Percentiles rank a stretch among this genome's conserved stretches.
Conservation (phyloP, 148 eudicot species). For the Camellia japonica region DNA sequence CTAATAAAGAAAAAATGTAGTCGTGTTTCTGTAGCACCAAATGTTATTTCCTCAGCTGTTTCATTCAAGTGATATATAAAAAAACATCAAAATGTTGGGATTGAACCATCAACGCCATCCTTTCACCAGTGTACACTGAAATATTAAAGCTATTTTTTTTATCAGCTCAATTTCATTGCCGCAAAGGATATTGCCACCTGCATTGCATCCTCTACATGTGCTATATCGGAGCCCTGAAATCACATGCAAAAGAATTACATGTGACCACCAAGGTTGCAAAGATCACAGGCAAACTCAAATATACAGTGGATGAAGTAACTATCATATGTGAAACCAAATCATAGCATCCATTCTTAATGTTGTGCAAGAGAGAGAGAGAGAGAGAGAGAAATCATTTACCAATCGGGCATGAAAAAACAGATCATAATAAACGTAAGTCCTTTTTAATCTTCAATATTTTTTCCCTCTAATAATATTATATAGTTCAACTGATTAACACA, state of each 20-base stretch:
- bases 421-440: neutral
- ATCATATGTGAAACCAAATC: too few species aligned
- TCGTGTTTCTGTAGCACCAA: neutral
- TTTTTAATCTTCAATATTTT: neutral
- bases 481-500: neutral
- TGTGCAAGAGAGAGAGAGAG: too few species aligned
- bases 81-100: neutral
- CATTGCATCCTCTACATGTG: constrained; percentile 58
- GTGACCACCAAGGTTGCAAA: neutral
- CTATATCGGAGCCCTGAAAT: constrained; percentile 64
- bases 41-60: neutral
- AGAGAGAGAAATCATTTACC: neutral
- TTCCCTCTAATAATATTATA: neutral
- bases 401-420: neutral
- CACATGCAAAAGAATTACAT: neutral
- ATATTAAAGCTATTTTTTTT: neutral
- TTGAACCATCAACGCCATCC: neutral
- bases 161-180: constrained; percentile 55
- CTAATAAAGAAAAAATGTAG: neutral
- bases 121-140: neutral
- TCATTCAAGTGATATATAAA: too few species aligned
- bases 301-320: neutral
- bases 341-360: too few species aligned
- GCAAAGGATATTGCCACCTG: constrained; percentile 67
- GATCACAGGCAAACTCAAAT: neutral